Evolutionary conservation across 2,329 filamentous ascomycete species (phyloP).

Genomic region (Gnomoniopsis sp.): DNA sequence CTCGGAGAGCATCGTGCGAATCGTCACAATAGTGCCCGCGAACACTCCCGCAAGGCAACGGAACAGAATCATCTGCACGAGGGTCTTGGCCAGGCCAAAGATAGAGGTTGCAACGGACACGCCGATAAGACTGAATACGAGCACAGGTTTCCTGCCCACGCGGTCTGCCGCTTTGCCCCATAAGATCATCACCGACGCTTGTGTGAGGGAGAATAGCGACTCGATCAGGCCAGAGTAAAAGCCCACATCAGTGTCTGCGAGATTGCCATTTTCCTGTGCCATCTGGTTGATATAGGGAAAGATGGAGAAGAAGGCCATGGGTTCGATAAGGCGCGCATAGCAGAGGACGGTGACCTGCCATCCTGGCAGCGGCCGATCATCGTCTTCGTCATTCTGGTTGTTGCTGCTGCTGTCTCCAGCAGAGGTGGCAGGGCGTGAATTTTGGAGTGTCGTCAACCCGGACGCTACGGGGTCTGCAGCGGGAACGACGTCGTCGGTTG

Average conservation of each 20-base stretch:
- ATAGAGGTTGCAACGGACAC: slow-evolving; percentile 57
- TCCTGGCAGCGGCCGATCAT: slow-evolving; percentile 51
- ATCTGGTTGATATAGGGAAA: slow-evolving; percentile 79
- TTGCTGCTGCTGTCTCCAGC: slow-evolving; percentile 6
- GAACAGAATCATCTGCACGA: slow-evolving; percentile 74
- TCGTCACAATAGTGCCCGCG: slow-evolving; percentile 68
- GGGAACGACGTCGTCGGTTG: slow-evolving; percentile 17
- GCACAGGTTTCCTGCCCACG: slow-evolving; percentile 68
- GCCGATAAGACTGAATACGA: slow-evolving; percentile 65
- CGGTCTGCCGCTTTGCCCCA: slow-evolving; percentile 70
- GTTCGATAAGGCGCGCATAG: slow-evolving; percentile 69
- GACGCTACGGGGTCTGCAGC: slow-evolving; percentile 17
- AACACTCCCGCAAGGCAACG: slow-evolving; percentile 71
- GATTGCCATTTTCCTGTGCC: slow-evolving; percentile 62
- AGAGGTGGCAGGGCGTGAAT: slow-evolving; percentile 16
- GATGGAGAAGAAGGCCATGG: slow-evolving; percentile 79
- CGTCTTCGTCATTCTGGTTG: slow-evolving; percentile 13
- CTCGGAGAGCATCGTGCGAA: slow-evolving; percentile 75
- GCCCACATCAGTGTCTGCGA: slow-evolving; percentile 65
- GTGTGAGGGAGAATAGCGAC: slow-evolving; percentile 69
- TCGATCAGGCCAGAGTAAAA: slow-evolving; percentile 78
- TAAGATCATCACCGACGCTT: slow-evolving; percentile 73
- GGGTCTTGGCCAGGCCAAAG: slow-evolving; percentile 63
- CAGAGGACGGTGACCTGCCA: slow-evolving; percentile 71
- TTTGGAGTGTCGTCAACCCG: slow-evolving; percentile 19